Conservation (phyloP, 768 basidiomycete species). For the Kwoniella sp. region DNA sequence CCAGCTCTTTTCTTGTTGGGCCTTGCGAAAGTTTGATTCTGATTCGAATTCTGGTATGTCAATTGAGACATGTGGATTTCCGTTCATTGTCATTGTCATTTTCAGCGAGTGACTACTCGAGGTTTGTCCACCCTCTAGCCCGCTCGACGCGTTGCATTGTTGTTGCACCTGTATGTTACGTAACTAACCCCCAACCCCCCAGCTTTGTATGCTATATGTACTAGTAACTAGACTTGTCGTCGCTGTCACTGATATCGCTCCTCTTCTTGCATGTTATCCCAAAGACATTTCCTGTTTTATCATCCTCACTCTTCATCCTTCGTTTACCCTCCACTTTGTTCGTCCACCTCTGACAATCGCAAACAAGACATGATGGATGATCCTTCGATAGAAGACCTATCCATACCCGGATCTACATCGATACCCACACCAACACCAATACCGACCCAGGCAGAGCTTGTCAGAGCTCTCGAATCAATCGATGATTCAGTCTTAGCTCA, state of each 20-base stretch:
- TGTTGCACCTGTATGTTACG: background rate
- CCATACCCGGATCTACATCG: too few species aligned
- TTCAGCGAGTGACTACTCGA: too few species aligned
- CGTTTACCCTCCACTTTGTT: background rate
- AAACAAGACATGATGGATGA: too few species aligned
- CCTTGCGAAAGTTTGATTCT: too few species aligned
- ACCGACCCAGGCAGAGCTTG: constrained; percentile 15
- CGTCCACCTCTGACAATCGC: background rate
- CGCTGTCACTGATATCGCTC: constrained; percentile 1
- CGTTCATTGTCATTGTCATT: too few species aligned
- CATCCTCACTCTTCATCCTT: constrained; percentile 16
- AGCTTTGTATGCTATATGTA: background rate
- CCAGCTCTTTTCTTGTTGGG: too few species aligned
- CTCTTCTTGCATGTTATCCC: background rate
- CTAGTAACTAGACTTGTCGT: background rate
- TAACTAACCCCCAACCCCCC: background rate
- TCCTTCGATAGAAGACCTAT: too few species aligned
- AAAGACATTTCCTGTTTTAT: constrained; percentile 1
- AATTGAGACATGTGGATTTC: too few species aligned
- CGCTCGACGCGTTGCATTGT: background rate
- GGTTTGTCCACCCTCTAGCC: background rate
- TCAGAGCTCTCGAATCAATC: constrained; percentile 22
- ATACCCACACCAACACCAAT: background rate
- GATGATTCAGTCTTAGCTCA: constrained; percentile 15
- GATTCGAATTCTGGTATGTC: too few species aligned